Evolutionary conservation across 495 filamentous ascomycete species (phyloP).

Genomic region (Pseudoneurospora amorphoporcata): DNA sequence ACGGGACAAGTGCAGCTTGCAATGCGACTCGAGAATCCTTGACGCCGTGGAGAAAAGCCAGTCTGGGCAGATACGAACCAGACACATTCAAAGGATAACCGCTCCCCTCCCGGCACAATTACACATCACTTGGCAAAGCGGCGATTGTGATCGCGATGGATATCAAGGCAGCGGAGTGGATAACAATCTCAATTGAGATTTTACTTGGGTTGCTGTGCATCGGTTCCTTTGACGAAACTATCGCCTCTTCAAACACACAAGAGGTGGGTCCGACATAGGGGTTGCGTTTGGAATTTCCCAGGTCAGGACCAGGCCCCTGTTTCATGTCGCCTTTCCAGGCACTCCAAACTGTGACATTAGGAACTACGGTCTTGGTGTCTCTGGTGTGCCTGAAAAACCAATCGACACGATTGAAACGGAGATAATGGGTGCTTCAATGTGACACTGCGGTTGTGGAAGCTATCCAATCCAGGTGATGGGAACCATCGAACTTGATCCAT

Average conservation of each 20-base stretch:
- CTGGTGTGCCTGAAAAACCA: background rate
- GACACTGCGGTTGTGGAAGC: conserved; percentile 1
- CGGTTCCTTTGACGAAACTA: conserved; percentile 8
- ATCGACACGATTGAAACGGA: conserved; percentile 9
- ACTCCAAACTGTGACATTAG: conserved; percentile 14
- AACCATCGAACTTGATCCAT: background rate
- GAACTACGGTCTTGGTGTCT: background rate
- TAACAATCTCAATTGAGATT: background rate
- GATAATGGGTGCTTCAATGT: conserved; percentile 6
- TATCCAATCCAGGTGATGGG: background rate
- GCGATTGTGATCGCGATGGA: background rate
- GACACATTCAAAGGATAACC: background rate
- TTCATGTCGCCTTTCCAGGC: conserved; percentile 24
- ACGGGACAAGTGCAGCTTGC: background rate
- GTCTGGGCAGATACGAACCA: background rate
- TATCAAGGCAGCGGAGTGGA: background rate
- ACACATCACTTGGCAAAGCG: background rate
- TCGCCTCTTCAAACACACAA: conserved; percentile 16
- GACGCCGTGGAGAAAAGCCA: background rate
- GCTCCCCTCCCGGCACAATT: background rate
- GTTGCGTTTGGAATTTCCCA: conserved; percentile 26
- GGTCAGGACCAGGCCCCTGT: conserved; percentile 24
- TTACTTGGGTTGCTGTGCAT: background rate
- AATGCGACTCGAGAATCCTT: background rate
- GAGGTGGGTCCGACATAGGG: conserved; percentile 3